Percentiles rank a stretch among this genome's conserved stretches.
These are phyloP conservation scores for Talaromyces funiculosus DNA, from an alignment of 2,329 filamentous ascomycete species.

Conservation along the genomic window DNA sequence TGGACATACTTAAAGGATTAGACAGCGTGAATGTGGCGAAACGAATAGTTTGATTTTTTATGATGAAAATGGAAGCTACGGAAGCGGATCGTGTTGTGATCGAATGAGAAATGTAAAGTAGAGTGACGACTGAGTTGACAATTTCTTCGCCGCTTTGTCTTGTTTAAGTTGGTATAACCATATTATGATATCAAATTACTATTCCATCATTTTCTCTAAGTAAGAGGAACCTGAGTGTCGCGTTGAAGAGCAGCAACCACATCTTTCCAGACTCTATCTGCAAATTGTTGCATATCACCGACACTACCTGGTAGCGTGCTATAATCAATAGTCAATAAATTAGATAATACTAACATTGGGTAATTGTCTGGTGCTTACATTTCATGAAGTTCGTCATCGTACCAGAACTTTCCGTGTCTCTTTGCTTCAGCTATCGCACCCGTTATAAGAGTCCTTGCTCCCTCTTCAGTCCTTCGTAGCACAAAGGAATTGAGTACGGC, in stretches of 20 bases:
- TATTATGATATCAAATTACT: too few species aligned
- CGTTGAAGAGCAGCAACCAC: not conserved
- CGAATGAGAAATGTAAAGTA: not conserved
- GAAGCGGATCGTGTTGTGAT: not conserved
- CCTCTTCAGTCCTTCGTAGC: constrained; percentile 2
- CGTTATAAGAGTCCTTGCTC: constrained; percentile 5
- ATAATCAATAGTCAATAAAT: too few species aligned
- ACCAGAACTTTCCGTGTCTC: constrained; percentile 8
- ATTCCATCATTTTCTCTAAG: not conserved
- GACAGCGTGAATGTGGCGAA: not conserved
- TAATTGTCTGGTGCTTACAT: constrained; percentile 8
- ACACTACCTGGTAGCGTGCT: not conserved
- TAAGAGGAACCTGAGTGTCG: not conserved
- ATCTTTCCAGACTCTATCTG: not conserved
- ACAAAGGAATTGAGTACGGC: not conserved
- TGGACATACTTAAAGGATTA: not conserved
- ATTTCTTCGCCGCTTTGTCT: not conserved
- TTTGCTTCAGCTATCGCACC: not conserved
- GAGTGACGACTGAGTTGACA: not conserved
- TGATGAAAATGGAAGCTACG: not conserved
- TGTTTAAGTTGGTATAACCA: not conserved
- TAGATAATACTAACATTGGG: too few species aligned
- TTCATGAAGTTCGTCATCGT: constrained; percentile 3
- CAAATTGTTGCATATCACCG: not conserved
- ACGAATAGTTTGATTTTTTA: not conserved